Evolutionary conservation across 306 rosid genomes (phyloP).

Genomic region (Pyrus betulifolia): DNA sequence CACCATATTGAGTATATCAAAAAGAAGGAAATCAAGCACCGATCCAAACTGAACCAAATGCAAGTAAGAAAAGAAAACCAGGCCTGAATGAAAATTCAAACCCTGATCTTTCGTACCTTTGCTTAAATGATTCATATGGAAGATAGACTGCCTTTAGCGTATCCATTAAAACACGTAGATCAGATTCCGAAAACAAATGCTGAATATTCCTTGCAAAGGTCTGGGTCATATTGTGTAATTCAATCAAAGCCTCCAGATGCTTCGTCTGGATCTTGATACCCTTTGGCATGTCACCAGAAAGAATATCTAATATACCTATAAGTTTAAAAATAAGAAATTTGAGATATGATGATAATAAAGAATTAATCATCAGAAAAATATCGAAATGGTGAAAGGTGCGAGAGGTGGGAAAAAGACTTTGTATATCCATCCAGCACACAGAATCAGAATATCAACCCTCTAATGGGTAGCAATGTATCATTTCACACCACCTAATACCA

Average conservation of each 20-base stretch:
- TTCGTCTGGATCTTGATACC: slow-evolving; percentile 87
- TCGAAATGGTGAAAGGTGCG: not conserved
- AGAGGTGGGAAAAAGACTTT: not conserved
- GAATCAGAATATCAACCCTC: not conserved
- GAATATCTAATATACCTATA: slow-evolving; percentile 77
- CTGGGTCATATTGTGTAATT: slow-evolving; percentile 85
- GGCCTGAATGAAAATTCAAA: not conserved
- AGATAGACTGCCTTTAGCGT: slow-evolving; percentile 71
- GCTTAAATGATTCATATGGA: slow-evolving; percentile 88
- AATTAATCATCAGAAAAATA: not conserved
- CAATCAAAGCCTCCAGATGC: slow-evolving; percentile 87
- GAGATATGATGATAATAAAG: slow-evolving; percentile 2
- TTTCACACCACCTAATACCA: not conserved
- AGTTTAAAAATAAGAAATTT: not conserved
- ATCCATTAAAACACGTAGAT: slow-evolving; percentile 60
- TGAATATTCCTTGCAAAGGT: slow-evolving; percentile 92
- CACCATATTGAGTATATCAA: not conserved
- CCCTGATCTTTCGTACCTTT: slow-evolving; percentile 44
- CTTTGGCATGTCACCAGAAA: slow-evolving; percentile 95
- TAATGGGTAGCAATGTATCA: not conserved
- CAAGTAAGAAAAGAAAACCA: not conserved
- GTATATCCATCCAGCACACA: not conserved
- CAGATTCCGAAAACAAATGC: slow-evolving; percentile 84
- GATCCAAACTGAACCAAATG: not conserved
- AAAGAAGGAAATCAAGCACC: not conserved